Evolutionary conservation across 2,329 filamentous ascomycete species (phyloP).

Genomic region (Leptographium procerum): DNA sequence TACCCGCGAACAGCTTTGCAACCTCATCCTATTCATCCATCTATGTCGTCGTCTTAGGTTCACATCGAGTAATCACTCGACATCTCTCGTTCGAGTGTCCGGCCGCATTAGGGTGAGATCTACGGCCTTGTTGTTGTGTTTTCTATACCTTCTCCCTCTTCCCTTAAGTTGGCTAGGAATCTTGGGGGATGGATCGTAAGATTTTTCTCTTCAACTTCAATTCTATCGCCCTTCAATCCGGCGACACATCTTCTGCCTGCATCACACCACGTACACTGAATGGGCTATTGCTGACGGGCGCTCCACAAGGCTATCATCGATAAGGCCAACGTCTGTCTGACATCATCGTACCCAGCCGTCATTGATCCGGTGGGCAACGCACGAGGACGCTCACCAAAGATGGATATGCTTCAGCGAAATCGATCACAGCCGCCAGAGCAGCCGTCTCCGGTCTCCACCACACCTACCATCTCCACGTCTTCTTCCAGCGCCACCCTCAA

Average conservation of each 20-base stretch:
- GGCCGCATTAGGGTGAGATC: background rate
- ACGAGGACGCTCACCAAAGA: background rate
- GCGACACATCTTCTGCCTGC: background rate
- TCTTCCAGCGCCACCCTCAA: background rate
- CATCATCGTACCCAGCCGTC: background rate
- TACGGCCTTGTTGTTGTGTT: background rate
- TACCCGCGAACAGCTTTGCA: background rate
- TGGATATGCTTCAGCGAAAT: slow-evolving; percentile 10
- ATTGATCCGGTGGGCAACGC: background rate
- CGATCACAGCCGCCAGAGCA: background rate
- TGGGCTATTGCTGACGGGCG: background rate
- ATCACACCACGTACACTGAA: background rate
- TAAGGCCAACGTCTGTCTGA: background rate
- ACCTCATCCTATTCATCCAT: background rate
- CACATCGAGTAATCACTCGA: slow-evolving; percentile 3
- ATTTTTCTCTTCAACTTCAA: background rate
- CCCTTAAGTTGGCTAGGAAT: background rate
- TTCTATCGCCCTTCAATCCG: background rate
- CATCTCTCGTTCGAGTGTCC: background rate
- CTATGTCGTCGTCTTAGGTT: background rate
- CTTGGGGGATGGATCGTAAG: background rate
- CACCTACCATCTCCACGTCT: background rate
- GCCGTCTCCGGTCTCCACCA: background rate
- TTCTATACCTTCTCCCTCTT: background rate
- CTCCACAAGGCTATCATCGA: background rate